Evolutionary conservation across 306 rosid genomes (phyloP).

Genomic region (Psophocarpus tetragonolobus): DNA sequence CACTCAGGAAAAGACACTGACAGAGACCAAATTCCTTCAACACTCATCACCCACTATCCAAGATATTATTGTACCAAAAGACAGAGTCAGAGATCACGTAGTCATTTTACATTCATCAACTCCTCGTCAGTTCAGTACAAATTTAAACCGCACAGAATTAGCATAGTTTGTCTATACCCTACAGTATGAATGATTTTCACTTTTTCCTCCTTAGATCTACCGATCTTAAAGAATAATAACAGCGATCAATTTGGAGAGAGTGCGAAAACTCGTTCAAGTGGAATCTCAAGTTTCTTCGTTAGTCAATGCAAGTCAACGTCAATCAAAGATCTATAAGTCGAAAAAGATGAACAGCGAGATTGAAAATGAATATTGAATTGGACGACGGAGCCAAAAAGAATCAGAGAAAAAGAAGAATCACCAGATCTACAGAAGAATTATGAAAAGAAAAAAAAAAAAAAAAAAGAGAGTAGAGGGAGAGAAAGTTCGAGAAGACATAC

Average conservation of each 20-base stretch:
- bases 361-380: neutral
- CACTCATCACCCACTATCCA: neutral
- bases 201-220: neutral
- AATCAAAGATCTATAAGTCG: constrained; percentile 5
- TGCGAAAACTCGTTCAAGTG: neutral
- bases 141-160: neutral
- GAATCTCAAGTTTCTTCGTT: neutral
- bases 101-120: neutral
- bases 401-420: neutral
- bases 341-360: neutral
- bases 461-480: neutral
- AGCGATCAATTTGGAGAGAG: neutral
- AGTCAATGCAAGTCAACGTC: constrained; percentile 41
- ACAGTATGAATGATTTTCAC: neutral
- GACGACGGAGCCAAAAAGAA: neutral
- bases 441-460: too few species aligned
- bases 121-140: neutral
- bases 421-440: constrained; percentile 8
- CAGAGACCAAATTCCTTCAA: constrained; percentile 2
- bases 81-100: neutral
- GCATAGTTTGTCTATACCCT: neutral
- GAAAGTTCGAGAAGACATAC: constrained; percentile 47
- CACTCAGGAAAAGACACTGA: neutral
- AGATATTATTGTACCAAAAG: neutral
- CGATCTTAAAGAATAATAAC: neutral